A percentile compares a stretch with the other conserved stretches of the same genome.
These are phyloP conservation scores for Exophiala bonariae DNA, from an alignment of 2,329 filamentous ascomycete genomes.

Conservation along the genomic window DNA sequence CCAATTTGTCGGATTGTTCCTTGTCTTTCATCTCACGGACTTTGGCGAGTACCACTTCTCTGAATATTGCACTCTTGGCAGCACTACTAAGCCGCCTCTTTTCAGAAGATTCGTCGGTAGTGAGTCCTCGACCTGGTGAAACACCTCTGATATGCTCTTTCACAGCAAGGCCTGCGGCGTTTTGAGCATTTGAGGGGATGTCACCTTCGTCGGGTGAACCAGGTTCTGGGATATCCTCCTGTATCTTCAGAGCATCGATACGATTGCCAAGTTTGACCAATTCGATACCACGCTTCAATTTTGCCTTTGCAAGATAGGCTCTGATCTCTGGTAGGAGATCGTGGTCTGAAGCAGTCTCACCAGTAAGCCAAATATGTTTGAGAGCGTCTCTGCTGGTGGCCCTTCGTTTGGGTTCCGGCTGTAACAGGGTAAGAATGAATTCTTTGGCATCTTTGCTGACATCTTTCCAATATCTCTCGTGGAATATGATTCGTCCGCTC, in stretches of 20 bases:
- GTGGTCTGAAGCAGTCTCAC: conserved; percentile 89
- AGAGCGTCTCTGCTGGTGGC: conserved; percentile 79
- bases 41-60: conserved; percentile 91
- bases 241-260: conserved; percentile 90
- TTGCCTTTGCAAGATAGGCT: conserved; percentile 86
- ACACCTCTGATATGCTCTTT: conserved; percentile 28
- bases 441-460: conserved; percentile 94
- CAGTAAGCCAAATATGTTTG: conserved; percentile 83
- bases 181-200: conserved; percentile 62
- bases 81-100: conserved; percentile 56
- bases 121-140: conserved; percentile 31
- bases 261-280: conserved; percentile 94
- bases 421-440: conserved; percentile 81
- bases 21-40: conserved; percentile 88
- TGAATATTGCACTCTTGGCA: conserved; percentile 76
- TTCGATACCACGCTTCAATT: conserved; percentile 89
- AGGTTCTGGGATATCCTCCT: conserved; percentile 71
- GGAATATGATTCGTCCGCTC: conserved; percentile 81
- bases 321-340: conserved; percentile 97
- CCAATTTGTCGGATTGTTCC: conserved; percentile 71
- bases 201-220: conserved; percentile 61
- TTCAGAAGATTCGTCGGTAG: conserved; percentile 33
- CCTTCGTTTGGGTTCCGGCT: conserved; percentile 74
- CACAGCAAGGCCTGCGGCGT: conserved; percentile 50
- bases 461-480: conserved; percentile 97